Base-by-base conservation (phyloP, 2,329 filamentous ascomycete species). In the Penicillium sp. region DNA sequence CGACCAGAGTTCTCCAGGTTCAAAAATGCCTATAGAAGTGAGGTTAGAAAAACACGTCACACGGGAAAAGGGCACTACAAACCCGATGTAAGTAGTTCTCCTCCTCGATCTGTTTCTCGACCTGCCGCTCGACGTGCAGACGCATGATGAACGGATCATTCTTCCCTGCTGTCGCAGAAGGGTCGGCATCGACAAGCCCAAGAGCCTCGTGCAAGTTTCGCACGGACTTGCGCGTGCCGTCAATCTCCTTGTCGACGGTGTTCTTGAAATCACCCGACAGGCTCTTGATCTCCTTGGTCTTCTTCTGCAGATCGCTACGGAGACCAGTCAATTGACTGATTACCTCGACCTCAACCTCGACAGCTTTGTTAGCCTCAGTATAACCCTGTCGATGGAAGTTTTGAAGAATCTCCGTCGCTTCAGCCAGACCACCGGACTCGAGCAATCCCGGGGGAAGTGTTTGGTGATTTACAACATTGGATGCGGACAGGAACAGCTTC, bases 241-340 rank as follows among this genome's bases (percentile, higher is more conserved):
- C 92, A 78, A 96, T 93, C 74, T 97, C 94, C 76, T 93, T 96
- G 26, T 96, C 91, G 9, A 99, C 91, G 0, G 88, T 89, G 70
- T 96, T 99, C 76, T 96, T 96, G 76, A 99, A 99, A 72, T 99
- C 94, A 14, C 91, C 89, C 6, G 91, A 89, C 14, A 99, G 79
- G 62, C 86, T 88, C 76, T 96, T 96, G 77, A 99, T 99, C 75
- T 99, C 94, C 74, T 97, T 99, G 73, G 96, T 96, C 78, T 99
- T 99, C 71, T 95, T 91, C 58, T 89, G 88, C 16, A 99, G 79
- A 72, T 99, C 94, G 67, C 86, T 92, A 54, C 94, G 81, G 50
- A 99, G 78, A 1, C 91, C 91, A 2, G 87, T 91, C 52, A 99
- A 79, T 48, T 93, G 91, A 47, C 90, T 80, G 60, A 97, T 91